A percentile compares a stretch with the other conserved stretches of the same genome.
These are phyloP conservation scores for Fraxinus nigra DNA, from an alignment of 305 asterid species.

Conservation along the genomic window DNA sequence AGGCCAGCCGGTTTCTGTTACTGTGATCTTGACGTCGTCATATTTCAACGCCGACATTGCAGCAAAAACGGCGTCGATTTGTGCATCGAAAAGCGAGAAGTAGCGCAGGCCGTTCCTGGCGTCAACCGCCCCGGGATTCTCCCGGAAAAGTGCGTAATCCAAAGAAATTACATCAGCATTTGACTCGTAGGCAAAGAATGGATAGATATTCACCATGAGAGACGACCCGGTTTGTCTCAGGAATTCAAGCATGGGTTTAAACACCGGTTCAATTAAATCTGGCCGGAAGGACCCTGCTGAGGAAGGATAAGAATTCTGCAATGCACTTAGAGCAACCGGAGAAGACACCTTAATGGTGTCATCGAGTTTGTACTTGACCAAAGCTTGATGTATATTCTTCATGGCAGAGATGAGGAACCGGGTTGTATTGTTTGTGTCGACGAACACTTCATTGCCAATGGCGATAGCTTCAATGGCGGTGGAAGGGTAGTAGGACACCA, in stretches of 20 bases:
- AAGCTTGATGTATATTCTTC: conserved; percentile 65
- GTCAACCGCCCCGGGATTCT: conserved; percentile 75
- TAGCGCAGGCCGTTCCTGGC: conserved; percentile 67
- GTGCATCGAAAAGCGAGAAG: conserved; percentile 83
- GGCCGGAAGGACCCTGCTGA: conserved; percentile 82
- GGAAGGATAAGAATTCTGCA: conserved; percentile 83
- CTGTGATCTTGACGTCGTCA: conserved; percentile 55
- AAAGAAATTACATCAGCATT: conserved; percentile 75
- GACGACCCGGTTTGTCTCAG: conserved; percentile 67
- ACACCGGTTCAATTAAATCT: conserved; percentile 57
- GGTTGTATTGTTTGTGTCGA: conserved; percentile 71
- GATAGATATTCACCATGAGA: conserved; percentile 82
- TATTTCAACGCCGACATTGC: conserved; percentile 73
- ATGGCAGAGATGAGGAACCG: conserved; percentile 68
- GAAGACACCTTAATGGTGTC: conserved; percentile 61
- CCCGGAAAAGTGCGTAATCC: conserved; percentile 75
- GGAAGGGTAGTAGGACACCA: conserved; percentile 64
- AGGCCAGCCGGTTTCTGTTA: conserved; percentile 96
- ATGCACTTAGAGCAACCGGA: conserved; percentile 73
- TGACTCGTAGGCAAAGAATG: conserved; percentile 83
- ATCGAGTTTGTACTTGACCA: conserved; percentile 52
- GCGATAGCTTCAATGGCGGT: conserved; percentile 78
- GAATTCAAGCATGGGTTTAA: conserved; percentile 77
- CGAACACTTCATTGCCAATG: conserved; percentile 92
- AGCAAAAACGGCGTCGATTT: conserved; percentile 83